Base-by-base conservation (phyloP, 2,329 filamentous ascomycete genomes). In the Dactylella cylindrospora region DNA sequence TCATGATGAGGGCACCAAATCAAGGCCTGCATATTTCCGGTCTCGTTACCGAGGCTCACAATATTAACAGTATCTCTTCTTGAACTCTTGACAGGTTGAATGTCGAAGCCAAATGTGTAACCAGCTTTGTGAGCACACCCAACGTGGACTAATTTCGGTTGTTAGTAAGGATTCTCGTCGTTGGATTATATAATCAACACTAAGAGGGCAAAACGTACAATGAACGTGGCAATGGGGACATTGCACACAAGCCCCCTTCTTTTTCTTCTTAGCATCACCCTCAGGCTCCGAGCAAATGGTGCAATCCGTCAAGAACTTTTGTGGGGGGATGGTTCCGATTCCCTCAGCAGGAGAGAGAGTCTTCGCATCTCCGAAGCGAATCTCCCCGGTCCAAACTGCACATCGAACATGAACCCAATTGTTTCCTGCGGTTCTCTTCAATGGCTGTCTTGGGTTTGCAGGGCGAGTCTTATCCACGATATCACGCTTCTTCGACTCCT, bases 371-470 rank as follows among this genome's bases (percentile, higher is more conserved):
- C 87, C 90, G 72, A 96, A 98, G 70, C 90, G 93, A 69, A 95
- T 85, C 73, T 98, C 93, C 0, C 89, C 84, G 8, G 86, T 90
- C 84, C 88, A 97, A 13, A 95, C 78, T 1, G 93, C 90, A 70
- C 93, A 98, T 29, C 86, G 85, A 22, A 97, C 89, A 71, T 98
- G 93, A 12, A 96, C 88, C 93, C 93, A 98, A 70, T 97, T 97
- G 74, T 97, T 97, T 71, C 94, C 90, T 3, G 86, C 88, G 0
- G 93, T 98, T 41, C 88, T 83, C 75, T 98, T 98, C 65, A 98
- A 77, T 2, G 93, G 86, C 71, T 97, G 93, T 40, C 93, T 83
- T 20, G 93, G 93, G 66, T 88, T 82, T 28, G 85, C 74, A 1
- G 93, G 91, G 40, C 90, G 86, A 67, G 90, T 89, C 68, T 85